Base-by-base conservation (phyloP, 352 stramenopile species). In the Phytophthora pseudosyringae region DNA sequence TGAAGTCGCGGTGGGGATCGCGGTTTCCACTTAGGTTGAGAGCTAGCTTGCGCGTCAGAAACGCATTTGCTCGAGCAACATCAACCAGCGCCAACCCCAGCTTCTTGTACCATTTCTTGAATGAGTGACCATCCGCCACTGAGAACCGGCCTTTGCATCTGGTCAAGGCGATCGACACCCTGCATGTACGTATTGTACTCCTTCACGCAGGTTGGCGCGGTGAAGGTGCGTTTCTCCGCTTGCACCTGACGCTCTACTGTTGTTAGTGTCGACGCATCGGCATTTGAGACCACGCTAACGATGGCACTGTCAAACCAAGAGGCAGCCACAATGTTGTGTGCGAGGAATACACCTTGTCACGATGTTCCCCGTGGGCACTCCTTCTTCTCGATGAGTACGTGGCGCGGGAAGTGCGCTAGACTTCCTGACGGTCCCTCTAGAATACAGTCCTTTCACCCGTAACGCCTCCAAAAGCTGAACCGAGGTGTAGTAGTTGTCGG, bases 61-160 rank as follows among this genome's bases (percentile, higher is more conserved):
- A 69, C 3, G 61, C 71, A 32, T 79, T 79, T 7, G 43, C 35
- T 9, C 66, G 25, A 3, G 66, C 55, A 26, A 79, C 68, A 29
- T 76, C 71, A n/a, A 70, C 40, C 2, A 76, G 15, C 0, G 64
- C 61, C 5, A 76, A 10, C 0, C 31, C 58, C 4, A 75, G 39
- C 25, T 76, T 70, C 50, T 80, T 75, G 49, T 75, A 18, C 64
- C 72, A 76, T 32, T 67, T 76, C 31, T 75, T 70, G 35, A 70
- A 69, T 0, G 59, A 72, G 31, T 80, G 68, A 4, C 67, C 72
- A 25, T 73, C 60, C 0, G 67, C 58, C 18, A 78, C 3, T 35
- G 68, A 76, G 32, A 72, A 81, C 0, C 56, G 39, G 9, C 39
- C 52, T 15, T 15, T 61, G 58, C 11, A 78, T 49, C 45, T 81